These are phyloP conservation scores for Colletotrichum falcatum DNA, from an alignment of 2,329 filamentous ascomycete genomes.

Conservation along the genomic window DNA sequence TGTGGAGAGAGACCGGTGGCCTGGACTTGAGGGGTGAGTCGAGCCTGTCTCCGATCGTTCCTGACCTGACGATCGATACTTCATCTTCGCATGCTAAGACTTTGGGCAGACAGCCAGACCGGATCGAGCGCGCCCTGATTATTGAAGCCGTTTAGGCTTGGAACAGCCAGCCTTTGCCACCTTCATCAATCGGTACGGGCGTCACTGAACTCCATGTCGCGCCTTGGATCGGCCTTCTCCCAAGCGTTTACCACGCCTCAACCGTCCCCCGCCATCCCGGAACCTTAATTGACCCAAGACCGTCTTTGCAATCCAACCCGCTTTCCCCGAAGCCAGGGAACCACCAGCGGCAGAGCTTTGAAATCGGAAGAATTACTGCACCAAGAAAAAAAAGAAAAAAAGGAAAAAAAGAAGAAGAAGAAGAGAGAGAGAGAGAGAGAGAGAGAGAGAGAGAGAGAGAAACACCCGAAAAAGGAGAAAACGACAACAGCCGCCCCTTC, in stretches of 20 bases:
- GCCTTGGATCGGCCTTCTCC: constrained; percentile 28
- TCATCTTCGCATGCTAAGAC: constrained; percentile 25
- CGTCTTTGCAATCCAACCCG: constrained; percentile 34
- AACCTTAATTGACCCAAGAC: constrained; percentile 35
- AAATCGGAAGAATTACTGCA: constrained; percentile 22
- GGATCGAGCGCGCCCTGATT: neutral
- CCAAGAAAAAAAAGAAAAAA: neutral
- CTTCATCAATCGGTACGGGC: constrained; percentile 21
- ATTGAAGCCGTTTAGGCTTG: constrained; percentile 10
- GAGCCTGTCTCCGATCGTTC: constrained; percentile 12
- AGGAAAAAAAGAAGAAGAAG: neutral
- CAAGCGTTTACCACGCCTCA: constrained; percentile 34
- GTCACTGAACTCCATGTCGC: constrained; percentile 24
- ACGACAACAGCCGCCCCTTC: constrained; percentile 7
- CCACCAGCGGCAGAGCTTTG: constrained; percentile 22
- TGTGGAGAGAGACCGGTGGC: constrained; percentile 10
- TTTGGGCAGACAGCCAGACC: constrained; percentile 23
- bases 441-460: neutral
- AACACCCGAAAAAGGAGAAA: neutral
- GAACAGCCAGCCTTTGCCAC: constrained; percentile 34
- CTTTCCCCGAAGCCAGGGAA: constrained; percentile 33
- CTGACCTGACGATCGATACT: constrained; percentile 12
- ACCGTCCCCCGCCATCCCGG: constrained; percentile 36
- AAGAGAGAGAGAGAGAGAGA: neutral
- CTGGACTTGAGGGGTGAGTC: constrained; percentile 30